A percentile compares a stretch with the other conserved stretches of the same genome.
These are phyloP conservation scores for Ottelia alismoides DNA, from an alignment of 106 monocot genomes.

Conservation along the genomic window DNA sequence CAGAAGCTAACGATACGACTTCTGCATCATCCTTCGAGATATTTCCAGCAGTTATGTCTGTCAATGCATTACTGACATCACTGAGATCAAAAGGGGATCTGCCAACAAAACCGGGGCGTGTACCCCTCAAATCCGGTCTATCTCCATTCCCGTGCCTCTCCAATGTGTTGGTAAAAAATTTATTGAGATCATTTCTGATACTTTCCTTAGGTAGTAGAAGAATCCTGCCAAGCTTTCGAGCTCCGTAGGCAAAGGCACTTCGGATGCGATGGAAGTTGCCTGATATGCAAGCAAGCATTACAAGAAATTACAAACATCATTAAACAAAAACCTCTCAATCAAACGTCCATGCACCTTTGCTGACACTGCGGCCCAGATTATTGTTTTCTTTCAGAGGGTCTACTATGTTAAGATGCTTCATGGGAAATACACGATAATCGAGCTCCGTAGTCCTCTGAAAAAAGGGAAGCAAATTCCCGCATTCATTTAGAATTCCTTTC, in stretches of 20 bases:
- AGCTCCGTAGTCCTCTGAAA: constrained; percentile 23
- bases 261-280: constrained; percentile 78
- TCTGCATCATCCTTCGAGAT: neutral
- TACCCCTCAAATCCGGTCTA: constrained; percentile 44
- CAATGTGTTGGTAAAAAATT: constrained; percentile 62
- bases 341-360: constrained; percentile 34
- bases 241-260: constrained; percentile 80
- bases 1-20: constrained; percentile 1
- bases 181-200: constrained; percentile 34
- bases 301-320: neutral
- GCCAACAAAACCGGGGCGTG: neutral
- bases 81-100: neutral
- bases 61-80: neutral
- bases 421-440: constrained; percentile 22
- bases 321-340: neutral
- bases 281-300: constrained; percentile 3
- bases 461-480: constrained; percentile 25
- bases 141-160: constrained; percentile 55
- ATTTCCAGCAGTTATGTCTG: constrained; percentile 2
- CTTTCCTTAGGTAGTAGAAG: constrained; percentile 30
- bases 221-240: constrained; percentile 52
- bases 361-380: constrained; percentile 89
- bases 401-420: constrained; percentile 74
- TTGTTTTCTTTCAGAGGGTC: constrained; percentile 79
- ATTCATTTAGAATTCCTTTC: constrained; percentile 49